phyloP scores from a whole-genome alignment of 108 stramenopile species.

The Pseudonitzschia multiseries region DNA sequence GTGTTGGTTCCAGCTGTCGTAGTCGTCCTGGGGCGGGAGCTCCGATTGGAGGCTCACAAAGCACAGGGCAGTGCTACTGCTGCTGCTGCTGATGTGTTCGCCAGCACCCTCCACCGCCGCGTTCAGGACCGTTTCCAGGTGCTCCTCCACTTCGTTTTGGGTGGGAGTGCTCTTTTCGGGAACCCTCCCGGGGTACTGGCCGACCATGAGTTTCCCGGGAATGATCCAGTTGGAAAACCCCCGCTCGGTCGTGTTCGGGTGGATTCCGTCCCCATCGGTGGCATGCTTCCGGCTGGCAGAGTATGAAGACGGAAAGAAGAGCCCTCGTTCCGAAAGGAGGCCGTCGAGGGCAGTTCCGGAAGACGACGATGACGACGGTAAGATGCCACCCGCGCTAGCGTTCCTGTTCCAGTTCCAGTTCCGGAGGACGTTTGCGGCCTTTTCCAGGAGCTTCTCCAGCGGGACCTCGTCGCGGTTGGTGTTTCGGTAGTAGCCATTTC shows the following conservation, averaged over 20 bases:
- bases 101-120: not conserved
- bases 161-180: slow-evolving; percentile 54
- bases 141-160: slow-evolving; percentile 32
- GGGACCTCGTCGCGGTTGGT: slow-evolving; percentile 10
- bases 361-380: too few relatives aligned
- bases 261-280: not conserved
- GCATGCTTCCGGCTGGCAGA: not conserved
- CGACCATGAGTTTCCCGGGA: slow-evolving; percentile 66
- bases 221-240: slow-evolving; percentile 75
- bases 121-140: slow-evolving; percentile 44
- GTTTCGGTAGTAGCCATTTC: slow-evolving; percentile 1
- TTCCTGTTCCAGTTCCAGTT: not conserved
- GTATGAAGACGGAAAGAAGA: not conserved
- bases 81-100: slow-evolving; percentile 17
- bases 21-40: slow-evolving; percentile 56
- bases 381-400: not conserved
- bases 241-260: slow-evolving; percentile 16
- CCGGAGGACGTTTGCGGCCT: not conserved
- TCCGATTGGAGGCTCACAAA: slow-evolving; percentile 69
- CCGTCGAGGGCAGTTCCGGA: not conserved
- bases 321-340: too few relatives aligned
- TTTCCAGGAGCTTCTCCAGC: slow-evolving; percentile 2
- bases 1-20: slow-evolving; percentile 29
- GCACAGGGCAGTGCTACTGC: slow-evolving; percentile 13
- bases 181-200: slow-evolving; percentile 66